Conservation (phyloP, 768 basidiomycete species). For the Boletus bicolor region DNA sequence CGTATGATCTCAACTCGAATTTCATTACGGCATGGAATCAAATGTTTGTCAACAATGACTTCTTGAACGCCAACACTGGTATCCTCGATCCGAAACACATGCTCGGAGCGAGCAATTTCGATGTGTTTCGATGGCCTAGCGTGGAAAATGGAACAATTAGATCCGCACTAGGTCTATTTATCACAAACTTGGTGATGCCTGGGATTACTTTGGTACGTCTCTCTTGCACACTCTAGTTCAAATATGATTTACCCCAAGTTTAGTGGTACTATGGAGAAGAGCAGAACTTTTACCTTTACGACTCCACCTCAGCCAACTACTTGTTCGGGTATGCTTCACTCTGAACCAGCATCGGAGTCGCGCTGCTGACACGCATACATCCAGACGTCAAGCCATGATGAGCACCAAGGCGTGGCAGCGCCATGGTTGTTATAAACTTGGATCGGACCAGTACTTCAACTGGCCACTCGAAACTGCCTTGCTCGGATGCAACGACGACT, state of each 20-base stretch:
- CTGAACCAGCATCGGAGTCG: not conserved
- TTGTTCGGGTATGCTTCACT: constrained; percentile 65
- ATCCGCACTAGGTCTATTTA: constrained; percentile 73
- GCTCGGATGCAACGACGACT: constrained; percentile 83
- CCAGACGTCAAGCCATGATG: constrained; percentile 89
- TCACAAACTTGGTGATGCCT: constrained; percentile 79
- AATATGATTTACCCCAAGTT: not conserved
- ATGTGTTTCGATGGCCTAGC: constrained; percentile 92
- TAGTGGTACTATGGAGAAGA: constrained; percentile 90
- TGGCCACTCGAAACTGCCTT: constrained; percentile 79
- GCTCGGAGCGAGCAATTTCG: constrained; percentile 93
- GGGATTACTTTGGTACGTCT: constrained; percentile 71
- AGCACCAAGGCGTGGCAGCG: constrained; percentile 84
- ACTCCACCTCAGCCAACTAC: constrained; percentile 89
- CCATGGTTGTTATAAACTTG: constrained; percentile 89
- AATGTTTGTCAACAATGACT: constrained; percentile 86
- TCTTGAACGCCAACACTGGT: constrained; percentile 68
- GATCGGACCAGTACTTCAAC: constrained; percentile 92
- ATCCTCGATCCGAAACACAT: constrained; percentile 79
- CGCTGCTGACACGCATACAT: not conserved
- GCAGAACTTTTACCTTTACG: constrained; percentile 83
- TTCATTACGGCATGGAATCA: constrained; percentile 90
- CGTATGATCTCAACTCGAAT: constrained; percentile 78
- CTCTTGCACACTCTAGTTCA: not conserved
- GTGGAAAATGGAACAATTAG: constrained; percentile 79